Evolutionary conservation across 1,284 basidiomycete species (phyloP).

Genomic region (Prillingera fragicola): DNA sequence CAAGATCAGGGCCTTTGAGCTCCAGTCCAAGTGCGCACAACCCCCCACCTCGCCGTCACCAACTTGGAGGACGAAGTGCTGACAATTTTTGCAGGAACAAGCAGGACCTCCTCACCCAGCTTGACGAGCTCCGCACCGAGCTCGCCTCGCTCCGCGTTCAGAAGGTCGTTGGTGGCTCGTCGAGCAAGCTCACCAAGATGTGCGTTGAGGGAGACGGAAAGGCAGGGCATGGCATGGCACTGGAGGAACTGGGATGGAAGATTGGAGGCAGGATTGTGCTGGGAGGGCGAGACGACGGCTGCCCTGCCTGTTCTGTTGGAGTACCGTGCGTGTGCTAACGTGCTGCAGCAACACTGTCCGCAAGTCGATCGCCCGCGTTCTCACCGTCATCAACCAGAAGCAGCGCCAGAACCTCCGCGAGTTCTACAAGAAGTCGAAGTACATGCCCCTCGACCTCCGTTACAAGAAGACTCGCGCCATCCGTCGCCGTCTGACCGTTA

Average conservation of each 20-base stretch:
- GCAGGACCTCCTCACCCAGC: constrained; percentile 93
- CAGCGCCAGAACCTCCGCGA: constrained; percentile 93
- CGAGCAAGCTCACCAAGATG: constrained; percentile 97
- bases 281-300: background rate
- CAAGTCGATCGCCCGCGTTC: constrained; percentile 97
- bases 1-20: constrained; percentile 92
- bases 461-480: constrained; percentile 98
- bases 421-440: constrained; percentile 89
- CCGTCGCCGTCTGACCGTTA: constrained; percentile 86
- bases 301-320: background rate
- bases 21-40: constrained; percentile 81
- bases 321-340: constrained; percentile 12
- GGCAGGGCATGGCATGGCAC: too few species aligned
- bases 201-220: constrained; percentile 52
- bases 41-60: constrained; percentile 1
- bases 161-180: constrained; percentile 95
- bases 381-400: constrained; percentile 99
- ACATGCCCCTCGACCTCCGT: constrained; percentile 94
- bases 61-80: constrained; percentile 7
- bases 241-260: constrained; percentile 5
- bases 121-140: constrained; percentile 92
- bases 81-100: constrained; percentile 67
- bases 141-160: constrained; percentile 89
- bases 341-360: constrained; percentile 79
- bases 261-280: background rate